Conservation (phyloP, 768 basidiomycete genomes). For the Fomitopsis serialis region DNA sequence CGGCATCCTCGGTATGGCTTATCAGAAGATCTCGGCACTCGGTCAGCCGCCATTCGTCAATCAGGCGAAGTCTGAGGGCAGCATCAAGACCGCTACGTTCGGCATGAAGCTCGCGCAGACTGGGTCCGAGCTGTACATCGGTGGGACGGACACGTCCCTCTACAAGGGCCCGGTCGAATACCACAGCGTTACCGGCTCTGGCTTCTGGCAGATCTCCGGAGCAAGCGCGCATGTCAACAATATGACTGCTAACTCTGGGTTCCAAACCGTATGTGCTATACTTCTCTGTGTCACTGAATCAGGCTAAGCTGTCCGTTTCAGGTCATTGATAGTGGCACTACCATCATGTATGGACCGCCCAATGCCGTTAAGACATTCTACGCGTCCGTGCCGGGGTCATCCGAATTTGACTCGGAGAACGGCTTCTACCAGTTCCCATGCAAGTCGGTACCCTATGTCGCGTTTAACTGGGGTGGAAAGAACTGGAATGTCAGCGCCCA, state of each 20-base stretch:
- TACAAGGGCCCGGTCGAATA: conserved; percentile 29
- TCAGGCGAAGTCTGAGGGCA: conserved; percentile 13
- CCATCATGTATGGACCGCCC: conserved; percentile 24
- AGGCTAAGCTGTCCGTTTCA: neutral
- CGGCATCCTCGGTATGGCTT: conserved; percentile 21
- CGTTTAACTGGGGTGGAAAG: conserved; percentile 18
- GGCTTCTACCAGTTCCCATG: conserved; percentile 24
- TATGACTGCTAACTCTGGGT: conserved; percentile 4
- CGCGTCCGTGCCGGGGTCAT: conserved; percentile 18
- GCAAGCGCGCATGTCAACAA: conserved; percentile 8
- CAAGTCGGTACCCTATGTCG: conserved; percentile 8
- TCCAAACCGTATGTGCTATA: conserved; percentile 6
- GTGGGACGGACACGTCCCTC: conserved; percentile 29
- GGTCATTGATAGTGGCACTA: conserved; percentile 27
- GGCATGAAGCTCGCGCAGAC: conserved; percentile 23
- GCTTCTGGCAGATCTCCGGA: conserved; percentile 23
- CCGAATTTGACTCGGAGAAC: conserved; percentile 9
- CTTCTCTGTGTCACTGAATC: neutral
- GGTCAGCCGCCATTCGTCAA: conserved; percentile 17
- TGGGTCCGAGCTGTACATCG: conserved; percentile 30
- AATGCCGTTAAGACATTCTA: conserved; percentile 20
- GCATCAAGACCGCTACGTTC: conserved; percentile 16
- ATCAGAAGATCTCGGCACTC: conserved; percentile 14
- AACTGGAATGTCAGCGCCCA: conserved; percentile 10
- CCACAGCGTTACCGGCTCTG: conserved; percentile 17